A percentile compares a stretch with the other conserved stretches of the same genome.
Conservation (phyloP, 2,329 filamentous ascomycete species). For the Claviceps paspali region DNA sequence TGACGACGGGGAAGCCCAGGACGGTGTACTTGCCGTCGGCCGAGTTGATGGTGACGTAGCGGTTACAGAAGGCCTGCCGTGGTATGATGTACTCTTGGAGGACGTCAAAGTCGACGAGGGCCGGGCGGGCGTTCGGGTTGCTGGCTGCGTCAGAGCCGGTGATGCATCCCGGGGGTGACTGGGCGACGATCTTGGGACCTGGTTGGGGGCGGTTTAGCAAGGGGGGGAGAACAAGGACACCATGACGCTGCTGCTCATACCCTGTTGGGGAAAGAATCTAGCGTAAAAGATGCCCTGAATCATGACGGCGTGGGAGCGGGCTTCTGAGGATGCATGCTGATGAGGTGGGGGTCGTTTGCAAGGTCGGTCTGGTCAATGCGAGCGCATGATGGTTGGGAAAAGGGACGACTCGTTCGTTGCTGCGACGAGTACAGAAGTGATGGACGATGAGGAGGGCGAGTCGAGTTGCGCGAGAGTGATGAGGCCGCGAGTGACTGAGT, state of each 20-base stretch:
- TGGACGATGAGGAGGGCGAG: too few species aligned
- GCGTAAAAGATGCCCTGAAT: constrained; percentile 60
- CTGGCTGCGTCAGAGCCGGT: constrained; percentile 2
- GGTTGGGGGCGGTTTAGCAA: not conserved
- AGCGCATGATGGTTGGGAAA: too few species aligned
- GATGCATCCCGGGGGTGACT: constrained; percentile 21
- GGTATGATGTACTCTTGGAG: constrained; percentile 90
- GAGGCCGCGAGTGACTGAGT: too few species aligned
- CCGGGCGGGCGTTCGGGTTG: constrained; percentile 25
- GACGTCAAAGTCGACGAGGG: constrained; percentile 71
- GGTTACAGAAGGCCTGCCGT: constrained; percentile 87
- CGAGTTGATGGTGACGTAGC: constrained; percentile 67
- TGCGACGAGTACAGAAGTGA: too few species aligned
- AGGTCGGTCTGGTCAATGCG: too few species aligned
- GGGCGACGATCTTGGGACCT: constrained; percentile 46
- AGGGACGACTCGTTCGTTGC: too few species aligned
- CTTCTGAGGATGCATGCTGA: not conserved
- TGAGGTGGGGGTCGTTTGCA: not conserved
- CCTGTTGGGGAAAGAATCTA: constrained; percentile 51
- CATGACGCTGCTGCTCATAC: too few species aligned
- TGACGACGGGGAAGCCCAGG: constrained; percentile 78
- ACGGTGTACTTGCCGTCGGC: constrained; percentile 57
- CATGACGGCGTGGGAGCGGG: constrained; percentile 23
- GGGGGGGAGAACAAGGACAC: not conserved
- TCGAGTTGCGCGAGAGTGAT: too few species aligned